phyloP scores from a whole-genome alignment of 176 grass and related monocot species.

The Bolboschoenus planiculmis region DNA sequence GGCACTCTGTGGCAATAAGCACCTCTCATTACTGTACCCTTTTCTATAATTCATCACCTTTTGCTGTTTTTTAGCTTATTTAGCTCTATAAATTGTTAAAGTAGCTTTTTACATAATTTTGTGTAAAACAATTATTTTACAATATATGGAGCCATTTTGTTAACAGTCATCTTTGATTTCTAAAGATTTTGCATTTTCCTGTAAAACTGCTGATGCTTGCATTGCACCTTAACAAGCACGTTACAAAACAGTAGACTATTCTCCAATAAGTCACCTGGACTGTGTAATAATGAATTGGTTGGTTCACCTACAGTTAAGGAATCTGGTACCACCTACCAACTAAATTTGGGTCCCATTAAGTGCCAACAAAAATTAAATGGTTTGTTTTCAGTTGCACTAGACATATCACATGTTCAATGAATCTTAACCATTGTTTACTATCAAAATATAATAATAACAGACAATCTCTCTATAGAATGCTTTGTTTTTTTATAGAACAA shows the following conservation, averaged over 20 bases:
- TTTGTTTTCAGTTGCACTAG: slow-evolving; percentile 8
- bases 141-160: background rate
- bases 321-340: slow-evolving; percentile 25
- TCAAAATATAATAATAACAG: slow-evolving; percentile 6
- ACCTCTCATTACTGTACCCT: background rate
- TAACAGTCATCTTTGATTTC: background rate
- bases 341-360: slow-evolving; percentile 16
- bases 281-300: slow-evolving; percentile 6
- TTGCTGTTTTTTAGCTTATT: background rate
- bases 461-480: background rate
- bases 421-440: slow-evolving; percentile 11
- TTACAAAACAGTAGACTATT: slow-evolving; percentile 1
- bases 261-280: slow-evolving; percentile 3
- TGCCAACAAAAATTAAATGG: slow-evolving; percentile 18
- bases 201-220: background rate
- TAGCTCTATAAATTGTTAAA: background rate
- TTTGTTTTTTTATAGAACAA: background rate
- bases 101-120: background rate
- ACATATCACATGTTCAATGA: slow-evolving; percentile 10
- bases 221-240: background rate
- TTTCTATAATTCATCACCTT: background rate
- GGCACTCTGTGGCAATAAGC: background rate
- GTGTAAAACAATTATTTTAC: background rate
- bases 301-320: slow-evolving; percentile 19
- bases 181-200: background rate